Evolutionary conservation across 1,139 yeast genomes (phyloP).

Genomic region (Protomyces inouyei): DNA sequence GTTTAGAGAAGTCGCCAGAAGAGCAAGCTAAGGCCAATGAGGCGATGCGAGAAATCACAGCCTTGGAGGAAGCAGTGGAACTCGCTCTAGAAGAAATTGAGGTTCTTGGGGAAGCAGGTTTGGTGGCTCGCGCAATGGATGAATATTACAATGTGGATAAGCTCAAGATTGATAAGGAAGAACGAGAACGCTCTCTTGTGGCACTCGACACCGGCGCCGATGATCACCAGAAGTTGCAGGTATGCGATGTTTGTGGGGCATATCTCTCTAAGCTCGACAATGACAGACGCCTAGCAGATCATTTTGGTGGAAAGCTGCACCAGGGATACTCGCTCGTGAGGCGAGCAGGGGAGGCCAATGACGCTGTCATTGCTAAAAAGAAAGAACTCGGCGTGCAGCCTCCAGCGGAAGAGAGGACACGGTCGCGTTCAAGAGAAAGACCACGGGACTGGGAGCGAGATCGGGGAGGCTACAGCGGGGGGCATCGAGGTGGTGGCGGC

Average conservation of each 20-base stretch:
- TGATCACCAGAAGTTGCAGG: slow-evolving; percentile 77
- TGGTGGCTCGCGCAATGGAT: slow-evolving; percentile 50
- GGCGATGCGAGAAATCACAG: slow-evolving; percentile 58
- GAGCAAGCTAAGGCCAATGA: slow-evolving; percentile 47
- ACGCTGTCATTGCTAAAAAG: slow-evolving; percentile 9
- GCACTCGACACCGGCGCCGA: slow-evolving; percentile 26
- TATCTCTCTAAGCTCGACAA: slow-evolving; percentile 80
- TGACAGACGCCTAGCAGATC: slow-evolving; percentile 86
- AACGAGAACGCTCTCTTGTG: slow-evolving; percentile 35
- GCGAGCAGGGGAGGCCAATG: slow-evolving; percentile 16
- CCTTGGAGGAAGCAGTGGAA: slow-evolving; percentile 61
- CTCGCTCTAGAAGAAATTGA: slow-evolving; percentile 67
- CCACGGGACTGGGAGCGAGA: neutral
- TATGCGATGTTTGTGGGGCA: slow-evolving; percentile 89
- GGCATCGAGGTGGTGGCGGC: neutral
- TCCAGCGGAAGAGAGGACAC: neutral
- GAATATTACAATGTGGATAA: slow-evolving; percentile 45
- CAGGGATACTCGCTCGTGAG: slow-evolving; percentile 28
- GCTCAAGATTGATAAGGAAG: slow-evolving; percentile 38
- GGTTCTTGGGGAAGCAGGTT: slow-evolving; percentile 50
- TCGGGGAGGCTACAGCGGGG: neutral
- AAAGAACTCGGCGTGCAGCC: slow-evolving; percentile 9
- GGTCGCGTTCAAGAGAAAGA: neutral
- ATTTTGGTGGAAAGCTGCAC: slow-evolving; percentile 62
- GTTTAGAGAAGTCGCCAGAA: slow-evolving; percentile 73